These are phyloP conservation scores for Sinapis alba DNA, from an alignment of 441 rosid genomes.

Conservation along the genomic window DNA sequence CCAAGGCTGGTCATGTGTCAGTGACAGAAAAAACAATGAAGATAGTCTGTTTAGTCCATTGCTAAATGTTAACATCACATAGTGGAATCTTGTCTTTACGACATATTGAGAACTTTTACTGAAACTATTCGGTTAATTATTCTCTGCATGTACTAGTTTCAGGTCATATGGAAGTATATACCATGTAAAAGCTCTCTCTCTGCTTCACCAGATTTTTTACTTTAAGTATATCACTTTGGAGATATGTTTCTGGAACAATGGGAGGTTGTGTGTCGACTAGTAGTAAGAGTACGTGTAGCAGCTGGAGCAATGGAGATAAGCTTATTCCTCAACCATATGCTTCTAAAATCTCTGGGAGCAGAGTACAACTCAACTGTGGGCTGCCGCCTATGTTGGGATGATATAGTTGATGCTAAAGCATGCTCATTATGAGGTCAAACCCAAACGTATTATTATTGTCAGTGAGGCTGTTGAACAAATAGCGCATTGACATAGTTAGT, in stretches of 20 bases:
- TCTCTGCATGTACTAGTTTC: constrained; percentile 4
- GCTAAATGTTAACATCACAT: constrained; percentile 48
- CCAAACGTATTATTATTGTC: no score
- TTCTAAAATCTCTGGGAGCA: no score
- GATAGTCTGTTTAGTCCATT: neutral
- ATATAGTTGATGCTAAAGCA: no score
- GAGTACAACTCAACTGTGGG: no score
- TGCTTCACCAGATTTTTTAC: constrained; percentile 40
- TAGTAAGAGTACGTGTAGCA: constrained; percentile 76
- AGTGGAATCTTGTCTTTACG: constrained; percentile 50
- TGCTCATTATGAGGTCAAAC: no score
- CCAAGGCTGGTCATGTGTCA: no score
- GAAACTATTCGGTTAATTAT: no score
- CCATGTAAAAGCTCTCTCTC: constrained; percentile 30
- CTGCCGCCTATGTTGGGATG: no score
- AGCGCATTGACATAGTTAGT: no score
- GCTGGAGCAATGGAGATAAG: constrained; percentile 73
- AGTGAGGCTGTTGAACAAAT: no score
- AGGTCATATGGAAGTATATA: no score
- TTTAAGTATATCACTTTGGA: constrained; percentile 32
- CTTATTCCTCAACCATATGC: constrained; percentile 44
- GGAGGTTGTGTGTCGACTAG: constrained; percentile 92
- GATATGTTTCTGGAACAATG: constrained; percentile 59
- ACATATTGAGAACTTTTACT: constrained; percentile 18
- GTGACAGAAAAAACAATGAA: no score